These are phyloP conservation scores for Pseudogymnoascus sp. DNA, from an alignment of 2,329 filamentous ascomycete species.

Conservation along the genomic window DNA sequence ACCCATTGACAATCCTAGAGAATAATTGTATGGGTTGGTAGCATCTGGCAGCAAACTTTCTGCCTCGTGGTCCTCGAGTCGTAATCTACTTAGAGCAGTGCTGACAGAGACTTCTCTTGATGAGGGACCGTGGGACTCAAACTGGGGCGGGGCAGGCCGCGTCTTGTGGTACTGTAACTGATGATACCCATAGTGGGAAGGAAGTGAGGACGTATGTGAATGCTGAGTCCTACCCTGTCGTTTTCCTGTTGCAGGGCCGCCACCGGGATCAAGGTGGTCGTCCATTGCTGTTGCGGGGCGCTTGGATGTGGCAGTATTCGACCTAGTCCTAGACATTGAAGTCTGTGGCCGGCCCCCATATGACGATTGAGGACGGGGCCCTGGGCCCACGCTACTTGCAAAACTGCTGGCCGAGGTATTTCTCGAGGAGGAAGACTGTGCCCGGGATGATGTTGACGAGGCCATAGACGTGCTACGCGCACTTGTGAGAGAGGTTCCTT, in stretches of 20 bases:
- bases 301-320: conserved; percentile 26
- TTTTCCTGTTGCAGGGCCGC: conserved; percentile 29
- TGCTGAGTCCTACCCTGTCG: conserved; percentile 42
- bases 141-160: not conserved
- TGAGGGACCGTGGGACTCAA: conserved; percentile 18
- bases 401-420: conserved; percentile 40
- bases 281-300: conserved; percentile 34
- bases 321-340: conserved; percentile 37
- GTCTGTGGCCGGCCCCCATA: conserved; percentile 39
- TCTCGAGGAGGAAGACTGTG: conserved; percentile 34
- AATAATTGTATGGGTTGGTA: not conserved
- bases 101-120: conserved; percentile 31
- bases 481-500: conserved; percentile 20
- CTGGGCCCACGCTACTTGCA: conserved; percentile 48
- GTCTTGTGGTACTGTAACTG: conserved; percentile 1
- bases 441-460: conserved; percentile 33
- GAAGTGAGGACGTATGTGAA: conserved; percentile 24
- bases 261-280: conserved; percentile 26
- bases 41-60: not conserved
- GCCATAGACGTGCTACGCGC: conserved; percentile 29
- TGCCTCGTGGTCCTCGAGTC: conserved; percentile 18
- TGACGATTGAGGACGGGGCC: conserved; percentile 36
- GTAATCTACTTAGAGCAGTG: conserved; percentile 29
- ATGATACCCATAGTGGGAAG: conserved; percentile 12
- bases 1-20: not conserved